Conservation (phyloP, 768 basidiomycete genomes). For the Naematelia aurantialba region DNA sequence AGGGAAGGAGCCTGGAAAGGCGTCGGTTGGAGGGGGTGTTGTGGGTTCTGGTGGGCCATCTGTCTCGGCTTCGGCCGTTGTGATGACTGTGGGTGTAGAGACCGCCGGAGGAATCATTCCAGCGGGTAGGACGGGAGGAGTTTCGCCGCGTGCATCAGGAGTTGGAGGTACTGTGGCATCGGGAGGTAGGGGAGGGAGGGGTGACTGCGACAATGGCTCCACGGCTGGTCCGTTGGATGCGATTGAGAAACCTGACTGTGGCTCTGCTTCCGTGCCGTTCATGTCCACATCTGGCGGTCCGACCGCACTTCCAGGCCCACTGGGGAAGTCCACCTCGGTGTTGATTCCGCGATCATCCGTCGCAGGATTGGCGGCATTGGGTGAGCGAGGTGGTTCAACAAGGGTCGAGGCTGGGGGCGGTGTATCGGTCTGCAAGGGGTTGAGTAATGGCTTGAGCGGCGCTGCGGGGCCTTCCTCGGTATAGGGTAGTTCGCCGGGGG, state of each 20-base stretch:
- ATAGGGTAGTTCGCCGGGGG: conserved; percentile 13
- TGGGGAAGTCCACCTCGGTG: conserved; percentile 9
- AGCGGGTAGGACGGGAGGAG: conserved; percentile 22
- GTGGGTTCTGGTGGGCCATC: neutral
- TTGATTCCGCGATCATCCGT: conserved; percentile 25
- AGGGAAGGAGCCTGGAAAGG: conserved; percentile 2
- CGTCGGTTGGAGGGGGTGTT: neutral
- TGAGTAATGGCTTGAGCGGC: conserved; percentile 37
- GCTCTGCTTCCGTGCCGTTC: neutral
- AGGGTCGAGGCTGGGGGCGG: conserved; percentile 36
- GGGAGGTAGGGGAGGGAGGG: conserved; percentile 21
- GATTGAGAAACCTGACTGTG: neutral
- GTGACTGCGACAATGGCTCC: neutral
- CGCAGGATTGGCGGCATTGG: conserved; percentile 29
- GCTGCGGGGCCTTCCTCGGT: conserved; percentile 2
- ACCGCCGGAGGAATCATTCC: conserved; percentile 36
- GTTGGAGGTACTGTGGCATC: conserved; percentile 40
- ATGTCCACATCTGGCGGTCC: conserved; percentile 4
- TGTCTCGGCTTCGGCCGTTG: neutral
- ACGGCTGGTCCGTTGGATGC: neutral
- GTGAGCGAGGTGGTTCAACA: conserved; percentile 40
- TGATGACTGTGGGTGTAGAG: conserved; percentile 35
- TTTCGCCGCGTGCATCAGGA: conserved; percentile 31
- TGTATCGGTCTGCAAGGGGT: conserved; percentile 34
- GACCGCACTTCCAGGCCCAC: conserved; percentile 12